Evolutionary conservation across 2,329 filamentous ascomycete genomes (phyloP).

Genomic region (Colletotrichum incanum): DNA sequence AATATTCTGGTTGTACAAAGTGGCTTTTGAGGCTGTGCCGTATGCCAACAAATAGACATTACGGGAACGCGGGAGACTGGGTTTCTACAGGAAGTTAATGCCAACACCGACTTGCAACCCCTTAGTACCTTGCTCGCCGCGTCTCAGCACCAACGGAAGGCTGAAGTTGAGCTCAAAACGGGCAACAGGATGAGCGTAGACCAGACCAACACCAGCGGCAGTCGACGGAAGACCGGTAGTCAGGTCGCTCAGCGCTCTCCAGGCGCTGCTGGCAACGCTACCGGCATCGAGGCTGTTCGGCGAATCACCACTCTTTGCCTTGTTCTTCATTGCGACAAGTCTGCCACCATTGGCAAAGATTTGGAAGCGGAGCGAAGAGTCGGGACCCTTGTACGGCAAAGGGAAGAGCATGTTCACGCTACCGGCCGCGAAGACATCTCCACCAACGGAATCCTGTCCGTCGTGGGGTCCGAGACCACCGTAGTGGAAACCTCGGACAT

Average conservation of each 20-base stretch:
- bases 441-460: slow-evolving; percentile 87
- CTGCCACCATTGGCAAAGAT: slow-evolving; percentile 93
- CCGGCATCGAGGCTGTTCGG: slow-evolving; percentile 53
- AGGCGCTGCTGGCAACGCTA: slow-evolving; percentile 69
- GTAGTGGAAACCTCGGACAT: slow-evolving; percentile 93
- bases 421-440: slow-evolving; percentile 92
- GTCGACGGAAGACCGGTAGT: slow-evolving; percentile 84
- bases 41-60: slow-evolving; percentile 2
- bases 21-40: slow-evolving; percentile 5
- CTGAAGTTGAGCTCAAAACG: slow-evolving; percentile 97
- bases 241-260: slow-evolving; percentile 78
- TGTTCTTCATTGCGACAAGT: slow-evolving; percentile 81
- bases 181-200: slow-evolving; percentile 95
- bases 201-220: slow-evolving; percentile 89
- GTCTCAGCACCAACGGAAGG: slow-evolving; percentile 84
- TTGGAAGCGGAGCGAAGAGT: slow-evolving; percentile 89
- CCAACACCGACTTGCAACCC: slow-evolving; percentile 96
- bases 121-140: slow-evolving; percentile 90
- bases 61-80: not conserved
- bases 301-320: slow-evolving; percentile 63
- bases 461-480: slow-evolving; percentile 92
- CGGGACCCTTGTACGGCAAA: slow-evolving; percentile 84
- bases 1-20: slow-evolving; percentile 17
- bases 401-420: slow-evolving; percentile 90
- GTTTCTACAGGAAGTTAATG: slow-evolving; percentile 87